These are phyloP conservation scores for Suillus plorans DNA, from an alignment of 768 basidiomycete species.

Conservation along the genomic window DNA sequence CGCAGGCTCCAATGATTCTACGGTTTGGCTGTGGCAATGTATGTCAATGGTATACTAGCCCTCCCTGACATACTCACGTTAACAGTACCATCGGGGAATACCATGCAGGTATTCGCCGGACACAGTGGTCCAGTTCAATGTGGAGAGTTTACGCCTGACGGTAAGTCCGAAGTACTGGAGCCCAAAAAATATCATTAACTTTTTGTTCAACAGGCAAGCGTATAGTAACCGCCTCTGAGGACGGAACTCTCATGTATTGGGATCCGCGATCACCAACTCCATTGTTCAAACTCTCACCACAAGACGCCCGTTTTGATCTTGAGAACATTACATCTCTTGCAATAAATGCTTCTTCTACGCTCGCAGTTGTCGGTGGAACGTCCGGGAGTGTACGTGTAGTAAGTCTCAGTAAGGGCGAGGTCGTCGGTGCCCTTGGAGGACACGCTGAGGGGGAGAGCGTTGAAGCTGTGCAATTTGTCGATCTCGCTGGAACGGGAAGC, in stretches of 20 bases:
- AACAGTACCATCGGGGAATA: slow-evolving; percentile 89
- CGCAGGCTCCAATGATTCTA: slow-evolving; percentile 90
- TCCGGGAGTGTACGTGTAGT: slow-evolving; percentile 85
- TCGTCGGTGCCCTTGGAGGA: slow-evolving; percentile 74
- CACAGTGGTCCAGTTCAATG: slow-evolving; percentile 83
- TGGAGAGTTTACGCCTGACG: slow-evolving; percentile 91
- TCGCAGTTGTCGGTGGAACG: slow-evolving; percentile 90
- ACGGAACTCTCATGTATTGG: slow-evolving; percentile 85
- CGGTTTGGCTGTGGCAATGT: slow-evolving; percentile 98
- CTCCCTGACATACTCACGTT: background rate
- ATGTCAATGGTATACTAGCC: slow-evolving; percentile 28
- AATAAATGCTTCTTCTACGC: slow-evolving; percentile 79
- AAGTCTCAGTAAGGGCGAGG: slow-evolving; percentile 82
- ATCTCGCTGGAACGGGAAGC: slow-evolving; percentile 57
- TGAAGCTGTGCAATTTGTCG: slow-evolving; percentile 83
- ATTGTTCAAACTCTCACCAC: slow-evolving; percentile 73
- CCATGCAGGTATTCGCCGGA: slow-evolving; percentile 94
- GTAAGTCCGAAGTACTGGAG: slow-evolving; percentile 33
- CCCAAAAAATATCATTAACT: slow-evolving; percentile 1
- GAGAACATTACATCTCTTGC: slow-evolving; percentile 87
- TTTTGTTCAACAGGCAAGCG: slow-evolving; percentile 61
- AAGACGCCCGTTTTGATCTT: slow-evolving; percentile 73
- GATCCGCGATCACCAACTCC: slow-evolving; percentile 81
- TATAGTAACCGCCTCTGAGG: slow-evolving; percentile 83
- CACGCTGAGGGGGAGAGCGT: slow-evolving; percentile 88